Percentiles rank a stretch among this genome's conserved stretches.
Conservation (phyloP, 768 basidiomycete genomes). For the Termitomyces sp. region DNA sequence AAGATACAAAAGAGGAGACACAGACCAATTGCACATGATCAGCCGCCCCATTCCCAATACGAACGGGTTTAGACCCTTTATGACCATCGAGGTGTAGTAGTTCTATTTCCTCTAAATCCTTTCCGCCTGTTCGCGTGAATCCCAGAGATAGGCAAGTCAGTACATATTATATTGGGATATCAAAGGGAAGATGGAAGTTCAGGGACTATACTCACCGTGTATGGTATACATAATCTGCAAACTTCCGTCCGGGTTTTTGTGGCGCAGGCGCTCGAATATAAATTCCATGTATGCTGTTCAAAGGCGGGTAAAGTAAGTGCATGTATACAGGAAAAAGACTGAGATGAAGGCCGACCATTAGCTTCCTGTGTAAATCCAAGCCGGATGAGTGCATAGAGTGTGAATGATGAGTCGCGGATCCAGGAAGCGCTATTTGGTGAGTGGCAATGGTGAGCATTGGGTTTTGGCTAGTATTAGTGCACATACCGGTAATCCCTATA, state of each 20-base stretch:
- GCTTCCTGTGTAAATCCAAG: constrained; percentile 94
- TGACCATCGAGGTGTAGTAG: constrained; percentile 86
- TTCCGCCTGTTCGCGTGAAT: constrained; percentile 43
- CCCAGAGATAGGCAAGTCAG: no score
- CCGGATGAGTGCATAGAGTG: constrained; percentile 89
- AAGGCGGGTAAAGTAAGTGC: no score
- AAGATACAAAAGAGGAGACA: not conserved
- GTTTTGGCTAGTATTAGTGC: not conserved
- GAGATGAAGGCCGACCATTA: constrained; percentile 48
- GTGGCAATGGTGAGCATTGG: not conserved
- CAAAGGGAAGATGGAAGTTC: not conserved
- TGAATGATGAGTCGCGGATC: constrained; percentile 97
- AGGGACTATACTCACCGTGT: constrained; percentile 49
- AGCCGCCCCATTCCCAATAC: constrained; percentile 95
- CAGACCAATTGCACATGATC: constrained; percentile 76
- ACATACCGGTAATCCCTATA: constrained; percentile 2
- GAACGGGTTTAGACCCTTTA: constrained; percentile 80
- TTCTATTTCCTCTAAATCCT: constrained; percentile 83
- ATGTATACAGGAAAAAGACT: no score
- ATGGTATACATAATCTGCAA: constrained; percentile 98
- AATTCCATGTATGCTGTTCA: constrained; percentile 82
- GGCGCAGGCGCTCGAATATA: constrained; percentile 76
- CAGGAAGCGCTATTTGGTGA: constrained; percentile 58
- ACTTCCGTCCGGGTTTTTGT: constrained; percentile 88
- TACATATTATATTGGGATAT: no score